A percentile compares a stretch with the other conserved stretches of the same genome.
Conservation (phyloP, 495 filamentous ascomycete genomes). For the Chlorociboria aeruginascens region DNA sequence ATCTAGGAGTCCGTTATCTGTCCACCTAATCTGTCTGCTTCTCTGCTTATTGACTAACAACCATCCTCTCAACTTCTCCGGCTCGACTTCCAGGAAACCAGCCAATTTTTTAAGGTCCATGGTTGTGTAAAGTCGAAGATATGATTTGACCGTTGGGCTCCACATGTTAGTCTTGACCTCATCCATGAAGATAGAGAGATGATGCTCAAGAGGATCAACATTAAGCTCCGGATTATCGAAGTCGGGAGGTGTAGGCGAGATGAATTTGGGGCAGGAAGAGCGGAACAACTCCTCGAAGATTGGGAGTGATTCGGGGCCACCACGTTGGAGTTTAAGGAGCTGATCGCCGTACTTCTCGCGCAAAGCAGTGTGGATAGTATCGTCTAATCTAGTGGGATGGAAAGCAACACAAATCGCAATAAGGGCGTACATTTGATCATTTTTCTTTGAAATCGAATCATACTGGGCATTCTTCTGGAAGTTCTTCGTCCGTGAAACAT, state of each 20-base stretch:
- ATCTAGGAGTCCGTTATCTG: constrained; percentile 77
- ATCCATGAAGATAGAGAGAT: constrained; percentile 95
- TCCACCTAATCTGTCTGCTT: constrained; percentile 90
- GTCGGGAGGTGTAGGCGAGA: constrained; percentile 91
- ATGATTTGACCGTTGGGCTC: constrained; percentile 90
- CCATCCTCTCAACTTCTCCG: constrained; percentile 82
- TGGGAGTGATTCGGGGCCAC: constrained; percentile 86
- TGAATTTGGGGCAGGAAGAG: constrained; percentile 95
- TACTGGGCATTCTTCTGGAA: constrained; percentile 98
- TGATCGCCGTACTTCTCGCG: constrained; percentile 98
- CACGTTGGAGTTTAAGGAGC: constrained; percentile 87
- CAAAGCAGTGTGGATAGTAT: constrained; percentile 96
- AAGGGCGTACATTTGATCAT: constrained; percentile 98
- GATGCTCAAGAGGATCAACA: constrained; percentile 94
- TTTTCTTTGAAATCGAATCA: constrained; percentile 98
- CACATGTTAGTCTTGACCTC: constrained; percentile 97
- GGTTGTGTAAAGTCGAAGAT: constrained; percentile 97
- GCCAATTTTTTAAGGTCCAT: constrained; percentile 98
- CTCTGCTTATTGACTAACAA: constrained; percentile 96
- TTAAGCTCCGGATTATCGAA: constrained; percentile 92
- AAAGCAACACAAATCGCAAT: constrained; percentile 98
- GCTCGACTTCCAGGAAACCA: constrained; percentile 88
- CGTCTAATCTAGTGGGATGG: constrained; percentile 89
- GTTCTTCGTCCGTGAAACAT: constrained; percentile 98
- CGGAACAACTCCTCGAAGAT: constrained; percentile 97